A percentile compares a stretch with the other conserved stretches of the same genome.
Conservation (phyloP, 1,284 basidiomycete genomes). For the Thecaphora thlaspeos region DNA sequence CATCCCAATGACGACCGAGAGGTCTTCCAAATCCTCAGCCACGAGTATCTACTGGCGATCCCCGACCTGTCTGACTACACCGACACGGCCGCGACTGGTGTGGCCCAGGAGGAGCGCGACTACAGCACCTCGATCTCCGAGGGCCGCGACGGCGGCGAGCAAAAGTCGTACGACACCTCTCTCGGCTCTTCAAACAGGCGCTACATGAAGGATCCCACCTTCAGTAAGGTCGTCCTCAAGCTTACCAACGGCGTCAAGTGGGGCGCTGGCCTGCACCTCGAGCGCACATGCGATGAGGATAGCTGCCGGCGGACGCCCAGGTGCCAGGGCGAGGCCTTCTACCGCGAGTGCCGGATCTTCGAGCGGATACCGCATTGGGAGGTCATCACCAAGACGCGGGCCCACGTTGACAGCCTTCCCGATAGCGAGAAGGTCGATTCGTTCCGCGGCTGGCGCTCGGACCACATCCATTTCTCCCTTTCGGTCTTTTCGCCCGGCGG, state of each 20-base stretch:
- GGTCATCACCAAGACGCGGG: constrained; percentile 67
- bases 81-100: constrained; percentile 61
- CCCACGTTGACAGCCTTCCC: constrained; percentile 59
- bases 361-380: constrained; percentile 79
- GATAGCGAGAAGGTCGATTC: constrained; percentile 66
- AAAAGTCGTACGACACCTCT: constrained; percentile 20
- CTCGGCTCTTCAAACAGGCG: constrained; percentile 19
- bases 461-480: constrained; percentile 89
- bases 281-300: constrained; percentile 76
- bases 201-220: constrained; percentile 45
- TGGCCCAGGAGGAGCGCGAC: constrained; percentile 7
- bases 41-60: constrained; percentile 62
- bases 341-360: constrained; percentile 78
- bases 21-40: constrained; percentile 78
- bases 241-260: constrained; percentile 85
- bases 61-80: constrained; percentile 60
- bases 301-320: constrained; percentile 63
- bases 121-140: background rate
- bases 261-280: constrained; percentile 80
- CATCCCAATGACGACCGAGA: constrained; percentile 75
- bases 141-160: constrained; percentile 16
- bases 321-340: constrained; percentile 68
- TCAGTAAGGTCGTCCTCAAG: constrained; percentile 60
- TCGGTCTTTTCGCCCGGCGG: constrained; percentile 69
- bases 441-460: constrained; percentile 83